Base-by-base conservation (phyloP, 129 eudicot species). In the Centella asiatica region DNA sequence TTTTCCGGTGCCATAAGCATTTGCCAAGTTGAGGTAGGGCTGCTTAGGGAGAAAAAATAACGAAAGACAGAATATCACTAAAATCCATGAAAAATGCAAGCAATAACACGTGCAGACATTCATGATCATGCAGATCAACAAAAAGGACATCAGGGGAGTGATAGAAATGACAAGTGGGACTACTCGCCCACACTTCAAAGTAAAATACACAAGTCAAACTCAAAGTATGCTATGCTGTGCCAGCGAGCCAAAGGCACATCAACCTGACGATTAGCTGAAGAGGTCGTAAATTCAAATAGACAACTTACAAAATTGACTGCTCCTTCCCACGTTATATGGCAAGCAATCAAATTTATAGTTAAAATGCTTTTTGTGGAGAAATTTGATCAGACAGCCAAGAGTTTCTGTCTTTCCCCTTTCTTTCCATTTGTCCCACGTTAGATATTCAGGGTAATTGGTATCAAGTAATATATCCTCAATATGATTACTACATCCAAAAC, bases 1-100 rank as follows among this genome's bases (percentile, higher is more conserved):
- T 62, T 84, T 87, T 67, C 98, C 98, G 60, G 79, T 80, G 69
- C 73, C 65, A 71, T 87, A 92, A 72, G 71, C 71, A 68, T 42
- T 78, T 48, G 89, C 95, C 78, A 92, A 66, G 45, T 84, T 96
- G 67, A 84, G 74, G 59, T 92, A 92, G 34, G 94, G 81, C 98
- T 92, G 84, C 69, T 47, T 47, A 55, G 56, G 63, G 50, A 45
- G 54, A 32, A 37, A 34, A 18, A 58, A 34, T 8, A 18, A 20
- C n/a, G n/a, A 8, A 22, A 34, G 31, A 58, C 37, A 19, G 19
- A 23, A 20, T 11, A 34, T 2, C 10, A 33, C 10, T 8, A 4
- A 5, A 6, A 24, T 11, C 12, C 29, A 32, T n/a, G 11, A 6
- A 31, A 5, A 26, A 9, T 24, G 1, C 15, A 9, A 8, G 7